These are phyloP conservation scores for Boletus coccyginus DNA, from an alignment of 768 basidiomycete species.

Conservation along the genomic window DNA sequence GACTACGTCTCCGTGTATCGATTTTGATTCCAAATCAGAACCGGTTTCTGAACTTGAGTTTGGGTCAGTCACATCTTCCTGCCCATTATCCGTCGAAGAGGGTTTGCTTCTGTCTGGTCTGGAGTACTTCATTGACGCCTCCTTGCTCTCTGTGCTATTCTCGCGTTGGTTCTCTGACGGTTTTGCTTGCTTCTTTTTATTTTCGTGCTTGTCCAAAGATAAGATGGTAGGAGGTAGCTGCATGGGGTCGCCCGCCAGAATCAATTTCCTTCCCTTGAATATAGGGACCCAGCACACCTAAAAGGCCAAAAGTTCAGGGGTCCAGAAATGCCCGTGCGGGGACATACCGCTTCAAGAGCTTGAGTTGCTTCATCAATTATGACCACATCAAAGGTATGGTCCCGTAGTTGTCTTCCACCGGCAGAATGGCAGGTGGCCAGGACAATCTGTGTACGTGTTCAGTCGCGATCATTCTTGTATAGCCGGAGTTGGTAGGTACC, in stretches of 20 bases:
- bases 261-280: constrained; percentile 85
- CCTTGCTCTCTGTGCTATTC: background rate
- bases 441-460: constrained; percentile 54
- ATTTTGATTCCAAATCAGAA: constrained; percentile 19
- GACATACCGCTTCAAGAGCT: constrained; percentile 83
- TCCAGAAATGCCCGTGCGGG: background rate
- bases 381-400: constrained; percentile 83
- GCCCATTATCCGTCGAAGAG: background rate
- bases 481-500: constrained; percentile 33
- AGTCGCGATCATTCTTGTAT: background rate
- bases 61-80: constrained; percentile 3
- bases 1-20: constrained; percentile 18
- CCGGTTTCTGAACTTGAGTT: constrained; percentile 3
- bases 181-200: constrained; percentile 19
- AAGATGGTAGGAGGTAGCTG: constrained; percentile 94
- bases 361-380: constrained; percentile 99
- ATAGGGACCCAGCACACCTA: constrained; percentile 87
- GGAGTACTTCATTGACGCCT: background rate
- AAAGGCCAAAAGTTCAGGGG: background rate
- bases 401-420: constrained; percentile 76
- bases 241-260: constrained; percentile 92
- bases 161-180: background rate
- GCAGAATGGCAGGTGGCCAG: constrained; percentile 94
- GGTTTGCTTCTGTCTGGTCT: background rate
- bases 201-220: constrained; percentile 50